Percentiles rank a stretch among this genome's conserved stretches.
These are phyloP conservation scores for Ceratocystis diversiconidia DNA, from an alignment of 2,329 filamentous ascomycete genomes.

Conservation along the genomic window DNA sequence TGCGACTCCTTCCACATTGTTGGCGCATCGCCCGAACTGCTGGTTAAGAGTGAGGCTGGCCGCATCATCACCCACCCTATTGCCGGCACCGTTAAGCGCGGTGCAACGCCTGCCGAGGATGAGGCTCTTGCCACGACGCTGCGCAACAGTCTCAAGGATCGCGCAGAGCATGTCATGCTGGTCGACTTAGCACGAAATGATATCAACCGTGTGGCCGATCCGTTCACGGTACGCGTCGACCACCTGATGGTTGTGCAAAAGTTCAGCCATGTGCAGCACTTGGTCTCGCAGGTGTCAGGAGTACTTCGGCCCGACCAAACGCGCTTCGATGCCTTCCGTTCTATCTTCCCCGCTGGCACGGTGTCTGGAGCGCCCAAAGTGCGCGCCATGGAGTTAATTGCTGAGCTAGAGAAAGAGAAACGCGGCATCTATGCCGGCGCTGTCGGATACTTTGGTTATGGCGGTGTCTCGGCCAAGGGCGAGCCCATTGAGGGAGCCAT, in stretches of 20 bases:
- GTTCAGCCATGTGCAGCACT: constrained; percentile 94
- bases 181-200: constrained; percentile 94
- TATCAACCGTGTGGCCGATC: constrained; percentile 89
- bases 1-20: constrained; percentile 89
- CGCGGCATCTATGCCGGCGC: constrained; percentile 90
- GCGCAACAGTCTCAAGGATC: constrained; percentile 71
- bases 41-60: constrained; percentile 79
- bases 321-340: constrained; percentile 87
- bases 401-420: constrained; percentile 86
- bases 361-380: constrained; percentile 94
- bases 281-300: constrained; percentile 90
- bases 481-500: constrained; percentile 63
- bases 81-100: constrained; percentile 84
- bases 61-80: constrained; percentile 94
- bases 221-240: constrained; percentile 77
- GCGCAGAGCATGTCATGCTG: constrained; percentile 92
- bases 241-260: constrained; percentile 85
- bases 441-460: constrained; percentile 92
- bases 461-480: constrained; percentile 51
- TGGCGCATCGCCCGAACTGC: constrained; percentile 83
- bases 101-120: constrained; percentile 68
- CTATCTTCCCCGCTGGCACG: constrained; percentile 92
- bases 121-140: constrained; percentile 63
- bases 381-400: constrained; percentile 91
- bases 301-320: constrained; percentile 71